Percentiles rank a stretch among this genome's conserved stretches.
phyloP scores from a whole-genome alignment of 2,329 filamentous ascomycete genomes.

The Blumeria graminis region DNA sequence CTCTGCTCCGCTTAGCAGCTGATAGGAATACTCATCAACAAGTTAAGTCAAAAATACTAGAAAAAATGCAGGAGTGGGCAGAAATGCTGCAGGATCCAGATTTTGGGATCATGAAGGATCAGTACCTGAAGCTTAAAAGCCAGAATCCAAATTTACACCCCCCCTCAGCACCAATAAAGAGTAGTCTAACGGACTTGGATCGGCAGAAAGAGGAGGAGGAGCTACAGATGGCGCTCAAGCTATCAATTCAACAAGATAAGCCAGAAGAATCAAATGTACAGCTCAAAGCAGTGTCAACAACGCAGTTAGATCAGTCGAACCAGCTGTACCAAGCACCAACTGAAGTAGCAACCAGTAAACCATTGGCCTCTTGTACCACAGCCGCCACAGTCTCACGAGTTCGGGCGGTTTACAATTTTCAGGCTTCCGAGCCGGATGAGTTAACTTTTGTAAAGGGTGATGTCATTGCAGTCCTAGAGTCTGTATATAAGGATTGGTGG shows the following conservation, averaged over 20 bases:
- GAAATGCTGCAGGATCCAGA: constrained; percentile 88
- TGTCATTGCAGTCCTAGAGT: constrained; percentile 89
- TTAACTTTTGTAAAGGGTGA: constrained; percentile 92
- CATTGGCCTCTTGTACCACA: constrained; percentile 61
- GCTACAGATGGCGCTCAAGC: constrained; percentile 78
- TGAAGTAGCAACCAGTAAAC: constrained; percentile 22
- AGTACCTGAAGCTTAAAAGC: constrained; percentile 66
- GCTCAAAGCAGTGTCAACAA: constrained; percentile 15
- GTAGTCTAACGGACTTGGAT: constrained; percentile 69
- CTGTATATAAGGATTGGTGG: constrained; percentile 99
- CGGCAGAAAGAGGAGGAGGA: constrained; percentile 93
- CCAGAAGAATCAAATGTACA: constrained; percentile 29
- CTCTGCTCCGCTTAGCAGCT: constrained; percentile 67
- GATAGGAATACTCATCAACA: constrained; percentile 91
- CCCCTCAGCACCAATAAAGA: constrained; percentile 83
- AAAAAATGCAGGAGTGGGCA: constrained; percentile 89
- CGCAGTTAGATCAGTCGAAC: constrained; percentile 16
- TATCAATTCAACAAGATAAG: constrained; percentile 86
- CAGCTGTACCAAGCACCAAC: constrained; percentile 17
- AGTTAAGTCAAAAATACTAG: constrained; percentile 90
- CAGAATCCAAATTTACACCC: constrained; percentile 72
- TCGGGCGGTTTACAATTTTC: constrained; percentile 81
- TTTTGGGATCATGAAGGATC: constrained; percentile 91
- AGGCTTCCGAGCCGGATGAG: constrained; percentile 80
- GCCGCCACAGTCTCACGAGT: constrained; percentile 91